These are phyloP conservation scores for Dactylonectria estremocensis DNA, from an alignment of 2,329 filamentous ascomycete genomes.

Conservation along the genomic window DNA sequence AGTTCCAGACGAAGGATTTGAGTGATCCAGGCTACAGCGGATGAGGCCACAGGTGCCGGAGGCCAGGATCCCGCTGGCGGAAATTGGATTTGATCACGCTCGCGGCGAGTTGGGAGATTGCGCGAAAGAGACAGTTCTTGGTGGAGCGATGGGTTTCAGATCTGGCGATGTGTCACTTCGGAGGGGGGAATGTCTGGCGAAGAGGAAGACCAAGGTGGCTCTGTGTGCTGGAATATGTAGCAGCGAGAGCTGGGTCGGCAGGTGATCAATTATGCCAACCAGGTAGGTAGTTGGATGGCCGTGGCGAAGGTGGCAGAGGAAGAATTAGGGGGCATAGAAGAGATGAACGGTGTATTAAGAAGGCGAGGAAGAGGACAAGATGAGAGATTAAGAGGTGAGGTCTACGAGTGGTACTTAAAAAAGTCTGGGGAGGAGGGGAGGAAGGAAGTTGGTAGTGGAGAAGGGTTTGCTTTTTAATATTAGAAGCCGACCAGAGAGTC, in stretches of 20 bases:
- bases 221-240: neutral
- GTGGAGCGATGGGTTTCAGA: neutral
- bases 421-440: conserved; percentile 9
- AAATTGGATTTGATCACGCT: conserved; percentile 12
- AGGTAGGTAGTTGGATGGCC: conserved; percentile 9
- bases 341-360: conserved; percentile 24
- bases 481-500: conserved; percentile 6
- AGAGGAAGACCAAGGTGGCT: neutral
- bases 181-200: neutral
- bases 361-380: conserved; percentile 17
- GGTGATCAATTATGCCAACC: conserved; percentile 6
- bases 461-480: conserved; percentile 26
- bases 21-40: conserved; percentile 16
- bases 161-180: neutral
- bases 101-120: conserved; percentile 1
- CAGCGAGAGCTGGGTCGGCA: conserved; percentile 4
- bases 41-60: conserved; percentile 5
- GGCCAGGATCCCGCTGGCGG: conserved; percentile 16
- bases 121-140: neutral
- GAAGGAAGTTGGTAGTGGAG: conserved; percentile 18
- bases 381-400: conserved; percentile 15
- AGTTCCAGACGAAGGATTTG: conserved; percentile 26
- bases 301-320: conserved; percentile 4
- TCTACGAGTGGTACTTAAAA: conserved; percentile 10
- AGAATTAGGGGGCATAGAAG: conserved; percentile 14